These are phyloP conservation scores for Neonectria punicea DNA, from an alignment of 2,329 filamentous ascomycete species.

Conservation along the genomic window DNA sequence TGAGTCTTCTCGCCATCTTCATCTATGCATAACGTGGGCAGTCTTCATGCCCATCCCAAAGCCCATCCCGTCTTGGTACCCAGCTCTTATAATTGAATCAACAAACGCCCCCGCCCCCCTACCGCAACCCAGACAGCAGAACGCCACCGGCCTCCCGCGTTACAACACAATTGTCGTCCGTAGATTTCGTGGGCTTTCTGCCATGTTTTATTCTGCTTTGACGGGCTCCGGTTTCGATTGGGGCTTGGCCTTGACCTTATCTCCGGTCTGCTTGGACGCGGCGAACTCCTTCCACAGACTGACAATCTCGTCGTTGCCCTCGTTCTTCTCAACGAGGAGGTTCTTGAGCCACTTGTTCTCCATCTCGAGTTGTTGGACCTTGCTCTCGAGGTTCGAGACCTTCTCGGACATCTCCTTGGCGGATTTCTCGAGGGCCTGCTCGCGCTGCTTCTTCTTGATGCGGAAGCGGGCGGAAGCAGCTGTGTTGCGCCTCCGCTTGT, in stretches of 20 bases:
- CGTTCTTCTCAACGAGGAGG: conserved; percentile 84
- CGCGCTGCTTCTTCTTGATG: conserved; percentile 95
- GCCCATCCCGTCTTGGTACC: conserved; percentile 23
- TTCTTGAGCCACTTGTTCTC: conserved; percentile 87
- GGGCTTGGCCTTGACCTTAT: conserved; percentile 46
- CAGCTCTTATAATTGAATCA: conserved; percentile 38
- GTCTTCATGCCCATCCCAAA: conserved; percentile 32
- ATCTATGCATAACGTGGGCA: conserved; percentile 29
- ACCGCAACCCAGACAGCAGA: conserved; percentile 38
- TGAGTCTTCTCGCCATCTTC: conserved; percentile 24
- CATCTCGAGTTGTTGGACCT: conserved; percentile 81
- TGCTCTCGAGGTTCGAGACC: conserved; percentile 76
- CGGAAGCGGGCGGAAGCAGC: conserved; percentile 90
- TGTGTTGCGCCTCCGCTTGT: conserved; percentile 89
- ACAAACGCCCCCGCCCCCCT: conserved; percentile 36
- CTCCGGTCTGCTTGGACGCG: conserved; percentile 47
- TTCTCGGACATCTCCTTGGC: conserved; percentile 88
- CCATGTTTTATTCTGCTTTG: conserved; percentile 40
- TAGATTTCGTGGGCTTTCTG: conserved; percentile 25
- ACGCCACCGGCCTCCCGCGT: conserved; percentile 35
- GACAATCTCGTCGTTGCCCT: conserved; percentile 64
- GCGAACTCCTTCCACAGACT: conserved; percentile 63
- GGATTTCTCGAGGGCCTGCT: conserved; percentile 83
- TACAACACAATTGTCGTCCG: conserved; percentile 27
- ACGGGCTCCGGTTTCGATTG: conserved; percentile 39